Evolutionary conservation across 352 stramenopile species (phyloP).

Genomic region (Thalassiosira mediterranea): DNA sequence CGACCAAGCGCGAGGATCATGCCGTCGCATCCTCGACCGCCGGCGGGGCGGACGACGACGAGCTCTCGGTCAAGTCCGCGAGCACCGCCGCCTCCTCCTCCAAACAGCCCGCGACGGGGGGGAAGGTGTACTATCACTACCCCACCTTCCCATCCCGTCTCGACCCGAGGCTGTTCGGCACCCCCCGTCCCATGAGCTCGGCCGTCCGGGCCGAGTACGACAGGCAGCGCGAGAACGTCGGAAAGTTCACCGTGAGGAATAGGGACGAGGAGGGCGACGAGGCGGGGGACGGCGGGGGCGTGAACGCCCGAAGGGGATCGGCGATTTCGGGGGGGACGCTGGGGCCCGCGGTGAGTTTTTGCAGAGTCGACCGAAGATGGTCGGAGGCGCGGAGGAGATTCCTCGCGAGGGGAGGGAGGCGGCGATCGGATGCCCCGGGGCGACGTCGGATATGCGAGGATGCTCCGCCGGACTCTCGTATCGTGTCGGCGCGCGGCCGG

Average conservation of each 20-base stretch:
- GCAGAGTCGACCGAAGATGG: too few relatives aligned
- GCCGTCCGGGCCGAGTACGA: slow-evolving; percentile 81
- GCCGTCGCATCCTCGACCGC: too few relatives aligned
- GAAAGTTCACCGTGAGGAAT: too few relatives aligned
- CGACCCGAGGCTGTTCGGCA: slow-evolving; percentile 58
- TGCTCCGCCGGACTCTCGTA: too few relatives aligned
- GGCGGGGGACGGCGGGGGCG: too few relatives aligned
- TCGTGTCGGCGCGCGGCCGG: too few relatives aligned
- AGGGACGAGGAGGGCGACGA: too few relatives aligned
- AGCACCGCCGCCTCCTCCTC: slow-evolving; percentile 15
- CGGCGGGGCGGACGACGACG: slow-evolving; percentile 9
- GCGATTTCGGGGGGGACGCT: slow-evolving; percentile 21
- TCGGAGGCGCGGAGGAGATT: too few relatives aligned
- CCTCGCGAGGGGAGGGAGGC: too few relatives aligned
- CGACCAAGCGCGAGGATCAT: slow-evolving; percentile 3
- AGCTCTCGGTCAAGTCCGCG: slow-evolving; percentile 12
- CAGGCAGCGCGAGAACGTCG: slow-evolving; percentile 39
- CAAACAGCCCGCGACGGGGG: slow-evolving; percentile 11
- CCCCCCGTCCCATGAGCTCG: slow-evolving; percentile 64
- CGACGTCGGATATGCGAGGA: too few relatives aligned
- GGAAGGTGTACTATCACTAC: slow-evolving; percentile 34
- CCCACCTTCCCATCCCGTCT: slow-evolving; percentile 70
- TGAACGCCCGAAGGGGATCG: too few relatives aligned
- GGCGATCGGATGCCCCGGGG: too few relatives aligned
- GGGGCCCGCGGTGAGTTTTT: slow-evolving; percentile 31